phyloP scores from a whole-genome alignment of 805 yeast genomes.

The Wickerhamiella galacta region DNA sequence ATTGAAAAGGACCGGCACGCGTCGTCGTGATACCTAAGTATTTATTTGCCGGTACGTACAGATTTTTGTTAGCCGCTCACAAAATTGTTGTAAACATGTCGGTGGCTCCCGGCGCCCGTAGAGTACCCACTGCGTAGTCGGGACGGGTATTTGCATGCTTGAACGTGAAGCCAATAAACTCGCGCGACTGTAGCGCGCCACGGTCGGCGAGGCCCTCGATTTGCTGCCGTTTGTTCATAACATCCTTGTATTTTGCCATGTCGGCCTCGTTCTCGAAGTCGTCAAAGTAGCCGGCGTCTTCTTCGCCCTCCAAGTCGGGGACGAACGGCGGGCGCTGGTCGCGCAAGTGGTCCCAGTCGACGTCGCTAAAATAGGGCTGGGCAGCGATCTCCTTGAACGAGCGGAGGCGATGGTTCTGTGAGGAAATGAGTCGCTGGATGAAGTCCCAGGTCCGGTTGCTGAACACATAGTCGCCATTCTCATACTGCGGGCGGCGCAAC shows the following conservation, averaged over 20 bases:
- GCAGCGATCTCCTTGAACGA: slow-evolving; percentile 66
- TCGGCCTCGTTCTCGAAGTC: slow-evolving; percentile 92
- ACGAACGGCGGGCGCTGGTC: slow-evolving; percentile 78
- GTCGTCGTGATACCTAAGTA: not conserved
- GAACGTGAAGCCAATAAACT: slow-evolving; percentile 90
- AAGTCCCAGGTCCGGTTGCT: slow-evolving; percentile 94
- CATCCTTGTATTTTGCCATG: slow-evolving; percentile 96
- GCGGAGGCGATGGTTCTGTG: slow-evolving; percentile 57
- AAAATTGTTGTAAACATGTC: slow-evolving; percentile 11
- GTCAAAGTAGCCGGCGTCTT: slow-evolving; percentile 97
- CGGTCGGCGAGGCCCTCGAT: slow-evolving; percentile 65
- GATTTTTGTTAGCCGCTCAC: not conserved
- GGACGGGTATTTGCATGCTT: slow-evolving; percentile 42
- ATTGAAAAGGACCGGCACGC: slow-evolving; percentile 17
- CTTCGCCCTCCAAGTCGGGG: slow-evolving; percentile 91
- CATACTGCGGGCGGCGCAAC: slow-evolving; percentile 76
- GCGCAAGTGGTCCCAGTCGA: slow-evolving; percentile 60
- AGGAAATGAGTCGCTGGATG: slow-evolving; percentile 61
- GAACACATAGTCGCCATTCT: slow-evolving; percentile 79
- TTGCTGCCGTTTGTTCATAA: slow-evolving; percentile 76
- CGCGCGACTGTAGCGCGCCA: slow-evolving; percentile 39
- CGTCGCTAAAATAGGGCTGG: slow-evolving; percentile 70
- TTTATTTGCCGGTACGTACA: not conserved
- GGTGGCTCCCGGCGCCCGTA: slow-evolving; percentile 8
- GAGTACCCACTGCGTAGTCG: slow-evolving; percentile 7